Percentiles rank a stretch among this genome's conserved stretches.
These are phyloP conservation scores for Alternaria sp. DNA, from an alignment of 2,329 filamentous ascomycete species.

Conservation along the genomic window DNA sequence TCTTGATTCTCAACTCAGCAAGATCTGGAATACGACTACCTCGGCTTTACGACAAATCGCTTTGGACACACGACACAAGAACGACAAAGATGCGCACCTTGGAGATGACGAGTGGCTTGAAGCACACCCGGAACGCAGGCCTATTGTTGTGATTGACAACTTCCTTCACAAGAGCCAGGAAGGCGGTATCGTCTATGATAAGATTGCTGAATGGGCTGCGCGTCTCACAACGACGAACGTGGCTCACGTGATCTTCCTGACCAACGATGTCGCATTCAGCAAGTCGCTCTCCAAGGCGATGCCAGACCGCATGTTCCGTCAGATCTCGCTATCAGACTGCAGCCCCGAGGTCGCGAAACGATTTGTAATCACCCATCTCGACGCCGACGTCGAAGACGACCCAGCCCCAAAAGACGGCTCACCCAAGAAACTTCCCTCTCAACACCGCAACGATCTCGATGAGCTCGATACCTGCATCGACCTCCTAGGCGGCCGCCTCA, in stretches of 20 bases:
- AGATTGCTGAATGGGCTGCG: conserved; percentile 82
- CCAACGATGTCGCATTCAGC: conserved; percentile 84
- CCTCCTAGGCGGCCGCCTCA: conserved; percentile 86
- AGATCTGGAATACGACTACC: conserved; percentile 86
- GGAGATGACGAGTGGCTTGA: conserved; percentile 88
- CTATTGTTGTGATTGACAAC: conserved; percentile 89
- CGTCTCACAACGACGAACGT: conserved; percentile 83
- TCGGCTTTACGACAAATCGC: conserved; percentile 80
- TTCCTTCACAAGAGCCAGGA: conserved; percentile 77
- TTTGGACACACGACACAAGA: conserved; percentile 70
- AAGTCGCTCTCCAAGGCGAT: conserved; percentile 87
- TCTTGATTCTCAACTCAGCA: conserved; percentile 83
- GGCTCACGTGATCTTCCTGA: conserved; percentile 93
- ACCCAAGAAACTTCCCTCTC: conserved; percentile 53
- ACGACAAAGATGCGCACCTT: conserved; percentile 74
- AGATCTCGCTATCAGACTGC: conserved; percentile 84
- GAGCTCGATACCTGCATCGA: conserved; percentile 84
- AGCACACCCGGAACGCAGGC: conserved; percentile 80
- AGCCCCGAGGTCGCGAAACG: conserved; percentile 82
- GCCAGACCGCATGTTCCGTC: conserved; percentile 88
- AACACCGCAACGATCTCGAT: conserved; percentile 62
- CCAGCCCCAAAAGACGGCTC: conserved; percentile 46
- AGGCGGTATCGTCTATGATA: conserved; percentile 57
- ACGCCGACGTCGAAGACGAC: conserved; percentile 55
- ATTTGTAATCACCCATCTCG: conserved; percentile 85